A percentile compares a stretch with the other conserved stretches of the same genome.
These are phyloP conservation scores for Vanrija sp. DNA, from an alignment of 1,284 basidiomycete genomes.

Conservation along the genomic window DNA sequence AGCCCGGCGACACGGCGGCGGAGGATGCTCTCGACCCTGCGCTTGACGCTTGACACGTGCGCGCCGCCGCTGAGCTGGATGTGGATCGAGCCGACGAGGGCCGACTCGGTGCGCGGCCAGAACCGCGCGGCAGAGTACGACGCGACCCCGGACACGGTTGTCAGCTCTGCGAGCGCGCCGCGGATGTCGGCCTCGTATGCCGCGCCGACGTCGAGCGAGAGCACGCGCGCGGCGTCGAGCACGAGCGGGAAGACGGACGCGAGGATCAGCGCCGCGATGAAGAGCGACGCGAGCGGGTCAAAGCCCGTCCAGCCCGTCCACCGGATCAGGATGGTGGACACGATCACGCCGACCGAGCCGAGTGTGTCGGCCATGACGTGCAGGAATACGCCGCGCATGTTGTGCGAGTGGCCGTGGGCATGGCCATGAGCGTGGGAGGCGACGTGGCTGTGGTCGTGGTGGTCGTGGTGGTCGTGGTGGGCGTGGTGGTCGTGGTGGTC, in stretches of 20 bases:
- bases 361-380: conserved; percentile 42
- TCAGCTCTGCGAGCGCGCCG: conserved; percentile 71
- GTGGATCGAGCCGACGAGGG: conserved; percentile 84
- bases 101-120: conserved; percentile 90
- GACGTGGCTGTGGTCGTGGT: conserved; percentile 38
- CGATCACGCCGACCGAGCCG: conserved; percentile 84
- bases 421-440: conserved; percentile 40
- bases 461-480: conserved; percentile 39
- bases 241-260: conserved; percentile 94
- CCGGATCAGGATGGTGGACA: conserved; percentile 92
- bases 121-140: conserved; percentile 80
- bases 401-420: conserved; percentile 75
- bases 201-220: conserved; percentile 77
- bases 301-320: conserved; percentile 99
- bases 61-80: conserved; percentile 63
- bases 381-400: conserved; percentile 99
- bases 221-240: conserved; percentile 82
- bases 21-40: conserved; percentile 68
- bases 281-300: conserved; percentile 94
- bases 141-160: conserved; percentile 67
- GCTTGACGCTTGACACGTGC: conserved; percentile 65
- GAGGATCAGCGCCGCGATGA: conserved; percentile 92
- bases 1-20: conserved; percentile 69
- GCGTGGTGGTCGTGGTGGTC: conserved; percentile 7
- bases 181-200: conserved; percentile 64